Evolutionary conservation across 495 filamentous ascomycete species (phyloP).

Genomic region (Annulohypoxylon maeteangense): DNA sequence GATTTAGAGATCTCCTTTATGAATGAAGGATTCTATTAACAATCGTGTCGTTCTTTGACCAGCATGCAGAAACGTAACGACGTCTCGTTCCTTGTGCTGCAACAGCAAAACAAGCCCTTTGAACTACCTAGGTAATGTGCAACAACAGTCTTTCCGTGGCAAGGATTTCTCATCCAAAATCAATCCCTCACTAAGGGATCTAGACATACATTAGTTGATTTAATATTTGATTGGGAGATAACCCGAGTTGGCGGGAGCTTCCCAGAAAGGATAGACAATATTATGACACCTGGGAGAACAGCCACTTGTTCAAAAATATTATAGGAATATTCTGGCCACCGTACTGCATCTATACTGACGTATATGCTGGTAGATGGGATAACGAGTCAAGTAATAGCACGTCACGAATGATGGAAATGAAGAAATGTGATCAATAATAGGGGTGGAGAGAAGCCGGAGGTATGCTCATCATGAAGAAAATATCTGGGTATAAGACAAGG

Average conservation of each 20-base stretch:
- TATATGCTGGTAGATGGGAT: background rate
- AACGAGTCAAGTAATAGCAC: background rate
- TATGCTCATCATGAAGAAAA: background rate
- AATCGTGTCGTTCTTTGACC: conserved; percentile 12
- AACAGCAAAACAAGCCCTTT: background rate
- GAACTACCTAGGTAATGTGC: background rate
- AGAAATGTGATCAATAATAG: background rate
- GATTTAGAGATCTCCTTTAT: background rate
- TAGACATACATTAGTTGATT: too few species aligned
- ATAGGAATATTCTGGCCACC: too few species aligned
- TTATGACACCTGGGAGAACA: too few species aligned
- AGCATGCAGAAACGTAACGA: background rate
- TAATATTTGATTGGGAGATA: too few species aligned
- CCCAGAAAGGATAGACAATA: too few species aligned
- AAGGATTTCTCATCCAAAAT: too few species aligned
- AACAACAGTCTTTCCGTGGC: background rate
- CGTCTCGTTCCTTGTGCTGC: background rate
- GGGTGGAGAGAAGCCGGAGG: background rate
- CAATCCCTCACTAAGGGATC: too few species aligned
- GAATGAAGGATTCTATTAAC: background rate
- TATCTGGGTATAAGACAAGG: conserved; percentile 9
- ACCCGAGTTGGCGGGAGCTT: too few species aligned
- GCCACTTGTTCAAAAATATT: too few species aligned
- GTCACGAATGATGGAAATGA: background rate
- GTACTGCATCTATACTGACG: too few species aligned